Evolutionary conservation across 768 basidiomycete genomes (phyloP), one percentile per base, ranked within the genome.

Genomic region (Russula brevipes): DNA sequence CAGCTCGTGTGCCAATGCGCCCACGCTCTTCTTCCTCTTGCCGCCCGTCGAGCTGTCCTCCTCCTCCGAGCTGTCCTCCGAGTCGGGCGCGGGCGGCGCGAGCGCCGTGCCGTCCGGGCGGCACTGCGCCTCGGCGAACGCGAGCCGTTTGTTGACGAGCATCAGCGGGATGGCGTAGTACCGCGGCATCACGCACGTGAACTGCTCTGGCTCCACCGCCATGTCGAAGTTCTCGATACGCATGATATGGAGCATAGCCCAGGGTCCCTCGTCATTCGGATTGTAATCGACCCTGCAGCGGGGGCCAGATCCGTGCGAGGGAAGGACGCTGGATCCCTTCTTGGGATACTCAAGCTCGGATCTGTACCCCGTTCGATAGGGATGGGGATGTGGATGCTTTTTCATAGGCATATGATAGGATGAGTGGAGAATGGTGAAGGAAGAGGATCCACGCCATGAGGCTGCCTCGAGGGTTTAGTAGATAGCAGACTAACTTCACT

Each of bases 141-240:
- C 45, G 4, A 66, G 36, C 1, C 53, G 35, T 5, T 66, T 66
- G 51, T 65, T 65, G 30, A 65, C 33, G 31, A 66, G 44, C 49
- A 56, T 58, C n/a, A 66, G 50, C 12, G 66, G 65, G 30, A 51
- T 16, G 44, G 66, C 66, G 33, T 66, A 66, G 49, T 19, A 52
- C 46, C 58, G 45, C 12, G 66, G 66, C 47, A 65, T 41, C 7
- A 41, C 42, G 50, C 66, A 66, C 19, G 19, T 14, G 47, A 38
- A 58, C 2, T 47, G 4, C 11, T 65, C 63, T 24, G 24, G 24
- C 24, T 24, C 24, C 24, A 24, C 24, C 24, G 24, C 24, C 0
- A 14, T 11, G 19, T 46, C 11, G 12, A 10, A 9, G 2, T 42
- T 17, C 1, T 50, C 53, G 46, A 64, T 4, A 12, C 41, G 31